A percentile compares a stretch with the other conserved stretches of the same genome.
phyloP scores from a whole-genome alignment of 2,329 filamentous ascomycete genomes.

The Ophiostoma quercus region DNA sequence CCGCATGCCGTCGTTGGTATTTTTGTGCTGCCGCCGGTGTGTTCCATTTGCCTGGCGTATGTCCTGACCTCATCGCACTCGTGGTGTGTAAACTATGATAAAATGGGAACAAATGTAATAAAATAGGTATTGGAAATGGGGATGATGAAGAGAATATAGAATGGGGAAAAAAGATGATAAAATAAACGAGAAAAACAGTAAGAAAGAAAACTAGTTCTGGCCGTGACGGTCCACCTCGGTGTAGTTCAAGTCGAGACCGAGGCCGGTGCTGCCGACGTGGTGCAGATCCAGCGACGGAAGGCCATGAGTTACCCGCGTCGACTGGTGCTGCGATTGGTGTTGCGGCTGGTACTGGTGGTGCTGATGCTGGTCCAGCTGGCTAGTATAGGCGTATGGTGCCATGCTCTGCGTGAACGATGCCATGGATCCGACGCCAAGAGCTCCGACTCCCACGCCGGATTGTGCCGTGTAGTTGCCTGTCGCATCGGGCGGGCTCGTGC shows the following conservation, averaged over 20 bases:
- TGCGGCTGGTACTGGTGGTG: not conserved
- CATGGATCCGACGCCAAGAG: not conserved
- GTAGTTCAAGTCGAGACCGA: not conserved
- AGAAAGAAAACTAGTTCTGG: not conserved
- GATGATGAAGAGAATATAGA: slow-evolving; percentile 2
- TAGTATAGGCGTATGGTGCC: slow-evolving; percentile 16
- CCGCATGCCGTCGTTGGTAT: not conserved
- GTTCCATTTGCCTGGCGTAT: slow-evolving; percentile 2
- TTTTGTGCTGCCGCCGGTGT: not conserved
- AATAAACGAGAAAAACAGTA: not conserved
- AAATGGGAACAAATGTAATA: not conserved
- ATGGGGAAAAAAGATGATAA: not conserved
- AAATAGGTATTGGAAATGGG: slow-evolving; percentile 3
- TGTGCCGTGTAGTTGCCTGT: slow-evolving; percentile 25
- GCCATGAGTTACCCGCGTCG: not conserved
- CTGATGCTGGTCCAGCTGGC: not conserved
- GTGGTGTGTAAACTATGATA: slow-evolving; percentile 3
- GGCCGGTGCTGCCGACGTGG: not conserved
- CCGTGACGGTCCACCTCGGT: not conserved
- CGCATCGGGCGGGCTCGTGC: slow-evolving; percentile 24
- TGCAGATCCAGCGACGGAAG: not conserved
- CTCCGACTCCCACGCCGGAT: slow-evolving; percentile 15
- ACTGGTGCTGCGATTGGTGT: not conserved
- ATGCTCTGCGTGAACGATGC: not conserved
- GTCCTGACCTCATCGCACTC: not conserved